phyloP scores from a whole-genome alignment of 2,329 filamentous ascomycete genomes.

The Beauveria pseudobassiana region DNA sequence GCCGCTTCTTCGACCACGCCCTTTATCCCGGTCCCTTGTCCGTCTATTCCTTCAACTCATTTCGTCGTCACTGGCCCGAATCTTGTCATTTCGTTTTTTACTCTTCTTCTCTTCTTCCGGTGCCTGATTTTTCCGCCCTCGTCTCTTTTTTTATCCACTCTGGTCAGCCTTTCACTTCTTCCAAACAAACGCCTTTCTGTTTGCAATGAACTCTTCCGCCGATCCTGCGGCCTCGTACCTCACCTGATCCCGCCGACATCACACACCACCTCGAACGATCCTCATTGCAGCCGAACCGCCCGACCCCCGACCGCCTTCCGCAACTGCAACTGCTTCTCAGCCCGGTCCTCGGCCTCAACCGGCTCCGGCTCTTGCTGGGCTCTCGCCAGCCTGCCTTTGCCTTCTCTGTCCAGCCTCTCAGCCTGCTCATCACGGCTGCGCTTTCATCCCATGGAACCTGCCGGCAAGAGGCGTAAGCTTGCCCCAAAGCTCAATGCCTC shows the following conservation, averaged over 20 bases:
- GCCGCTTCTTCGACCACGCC: not conserved
- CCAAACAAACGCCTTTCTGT: not conserved
- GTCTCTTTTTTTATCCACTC: not conserved
- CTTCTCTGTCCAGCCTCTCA: not conserved
- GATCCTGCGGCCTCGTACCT: conserved; percentile 1
- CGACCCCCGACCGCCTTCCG: not conserved
- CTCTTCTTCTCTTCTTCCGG: not conserved
- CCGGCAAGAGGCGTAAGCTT: conserved; percentile 36
- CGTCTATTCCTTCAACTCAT: not conserved
- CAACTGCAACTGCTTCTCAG: not conserved
- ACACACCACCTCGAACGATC: not conserved
- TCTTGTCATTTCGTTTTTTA: not conserved
- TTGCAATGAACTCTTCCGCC: not conserved
- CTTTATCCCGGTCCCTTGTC: not conserved
- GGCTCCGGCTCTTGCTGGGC: not conserved
- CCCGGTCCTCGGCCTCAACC: not conserved
- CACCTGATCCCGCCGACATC: not conserved
- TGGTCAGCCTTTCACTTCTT: not conserved
- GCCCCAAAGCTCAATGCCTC: conserved; percentile 31
- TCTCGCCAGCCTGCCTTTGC: not conserved
- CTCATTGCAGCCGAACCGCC: not conserved
- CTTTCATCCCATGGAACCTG: conserved; percentile 30
- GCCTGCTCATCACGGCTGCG: not conserved
- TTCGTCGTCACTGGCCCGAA: not conserved
- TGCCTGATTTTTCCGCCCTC: not conserved